Conservation (phyloP, 208 protist species). For the Tritrichomonas musculus region DNA sequence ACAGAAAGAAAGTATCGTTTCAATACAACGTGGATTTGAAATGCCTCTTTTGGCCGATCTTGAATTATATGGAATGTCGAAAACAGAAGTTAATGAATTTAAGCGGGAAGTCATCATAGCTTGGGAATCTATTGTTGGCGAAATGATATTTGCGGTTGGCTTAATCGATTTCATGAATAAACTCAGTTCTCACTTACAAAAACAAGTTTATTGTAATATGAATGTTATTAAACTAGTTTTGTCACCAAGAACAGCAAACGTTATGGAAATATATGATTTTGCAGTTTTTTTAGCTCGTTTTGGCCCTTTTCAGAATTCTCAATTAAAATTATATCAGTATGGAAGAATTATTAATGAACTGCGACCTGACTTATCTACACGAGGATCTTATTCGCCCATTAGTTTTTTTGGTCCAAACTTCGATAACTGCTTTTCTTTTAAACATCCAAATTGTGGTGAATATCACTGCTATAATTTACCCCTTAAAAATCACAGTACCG, state of each 20-base stretch:
- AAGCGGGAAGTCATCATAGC: background rate
- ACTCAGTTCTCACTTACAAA: background rate
- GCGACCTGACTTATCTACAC: background rate
- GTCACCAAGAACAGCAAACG: background rate
- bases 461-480: conserved; percentile 28
- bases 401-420: background rate
- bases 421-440: background rate
- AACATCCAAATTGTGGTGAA: background rate
- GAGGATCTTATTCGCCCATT: background rate
- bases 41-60: background rate
- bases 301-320: background rate
- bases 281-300: conserved; percentile 13
- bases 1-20: too few species aligned
- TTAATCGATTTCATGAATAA: background rate
- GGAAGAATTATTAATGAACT: background rate
- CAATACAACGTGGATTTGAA: background rate
- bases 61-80: background rate
- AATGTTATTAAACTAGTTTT: background rate
- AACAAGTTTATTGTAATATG: background rate
- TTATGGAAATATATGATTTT: conserved; percentile 23
- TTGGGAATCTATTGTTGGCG: background rate
- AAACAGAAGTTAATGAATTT: background rate
- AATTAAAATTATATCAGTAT: background rate
- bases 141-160: background rate
- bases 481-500: too few species aligned